Evolutionary conservation across 1,139 yeast genomes (phyloP).

Genomic region (Casaregolazyma suthepensis): DNA sequence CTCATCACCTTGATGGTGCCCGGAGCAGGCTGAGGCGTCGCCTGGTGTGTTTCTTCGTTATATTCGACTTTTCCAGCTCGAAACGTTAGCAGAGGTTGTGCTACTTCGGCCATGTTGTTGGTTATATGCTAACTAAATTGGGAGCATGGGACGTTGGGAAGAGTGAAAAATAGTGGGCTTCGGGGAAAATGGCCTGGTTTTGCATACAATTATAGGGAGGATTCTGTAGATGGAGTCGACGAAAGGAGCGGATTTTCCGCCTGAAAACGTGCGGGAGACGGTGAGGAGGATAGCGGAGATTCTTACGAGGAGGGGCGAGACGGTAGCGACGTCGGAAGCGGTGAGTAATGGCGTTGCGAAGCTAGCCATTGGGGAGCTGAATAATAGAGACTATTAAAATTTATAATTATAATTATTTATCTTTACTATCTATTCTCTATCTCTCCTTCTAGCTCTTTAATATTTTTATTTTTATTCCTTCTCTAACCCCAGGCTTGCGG

Average conservation of each 20-base stretch:
- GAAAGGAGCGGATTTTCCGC: constrained; percentile 44
- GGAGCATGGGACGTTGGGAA: background rate
- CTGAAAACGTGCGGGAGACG: constrained; percentile 44
- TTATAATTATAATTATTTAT: no score
- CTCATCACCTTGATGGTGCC: constrained; percentile 67
- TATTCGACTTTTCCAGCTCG: constrained; percentile 83
- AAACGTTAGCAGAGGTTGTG: constrained; percentile 42
- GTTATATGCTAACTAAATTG: background rate
- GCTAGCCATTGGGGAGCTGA: no score
- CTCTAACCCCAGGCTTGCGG: constrained; percentile 58
- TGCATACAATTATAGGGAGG: background rate
- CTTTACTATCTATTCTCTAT: background rate
- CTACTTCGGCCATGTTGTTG: constrained; percentile 9
- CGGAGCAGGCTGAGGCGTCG: constrained; percentile 71
- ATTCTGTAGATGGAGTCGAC: background rate
- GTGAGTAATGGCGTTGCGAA: no score
- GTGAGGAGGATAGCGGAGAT: constrained; percentile 54
- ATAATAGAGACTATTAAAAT: no score
- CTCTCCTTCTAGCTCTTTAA: background rate
- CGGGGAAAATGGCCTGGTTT: background rate
- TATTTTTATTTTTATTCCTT: background rate
- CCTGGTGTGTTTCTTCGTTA: constrained; percentile 61
- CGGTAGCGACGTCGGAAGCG: constrained; percentile 76
- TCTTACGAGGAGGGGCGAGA: constrained; percentile 48
- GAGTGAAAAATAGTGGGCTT: background rate